These are phyloP conservation scores for Haplosporangium gracile DNA, from an alignment of 192 early-diverging fungal genomes.

Conservation along the genomic window DNA sequence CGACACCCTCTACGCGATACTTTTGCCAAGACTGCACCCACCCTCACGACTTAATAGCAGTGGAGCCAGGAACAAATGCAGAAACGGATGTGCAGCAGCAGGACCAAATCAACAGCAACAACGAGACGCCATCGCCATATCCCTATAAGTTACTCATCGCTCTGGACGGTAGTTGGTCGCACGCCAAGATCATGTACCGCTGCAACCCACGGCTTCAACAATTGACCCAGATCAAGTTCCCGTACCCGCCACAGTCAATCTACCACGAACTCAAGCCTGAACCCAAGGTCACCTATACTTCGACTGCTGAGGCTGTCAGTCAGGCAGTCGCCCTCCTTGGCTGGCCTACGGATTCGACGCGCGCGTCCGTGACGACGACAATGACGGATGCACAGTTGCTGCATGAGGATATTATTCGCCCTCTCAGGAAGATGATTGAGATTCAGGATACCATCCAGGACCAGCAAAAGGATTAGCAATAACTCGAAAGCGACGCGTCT, in stretches of 20 bases:
- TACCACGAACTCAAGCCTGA: slow-evolving; percentile 55
- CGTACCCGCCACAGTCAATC: slow-evolving; percentile 49
- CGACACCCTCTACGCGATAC: slow-evolving; percentile 15
- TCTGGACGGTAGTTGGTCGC: slow-evolving; percentile 56
- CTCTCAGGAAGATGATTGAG: slow-evolving; percentile 49
- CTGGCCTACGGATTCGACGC: slow-evolving; percentile 12
- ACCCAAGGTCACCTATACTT: slow-evolving; percentile 45
- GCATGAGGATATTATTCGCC: slow-evolving; percentile 42
- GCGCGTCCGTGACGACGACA: background rate
- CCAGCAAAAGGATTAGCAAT: background rate
- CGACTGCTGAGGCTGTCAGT: slow-evolving; percentile 55
- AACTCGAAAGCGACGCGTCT: no score
- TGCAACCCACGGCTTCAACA: slow-evolving; percentile 56
- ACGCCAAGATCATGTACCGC: slow-evolving; percentile 56
- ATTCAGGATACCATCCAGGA: slow-evolving; percentile 40
- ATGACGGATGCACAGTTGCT: slow-evolving; percentile 23
- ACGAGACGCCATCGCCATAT: slow-evolving; percentile 5
- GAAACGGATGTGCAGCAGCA: background rate
- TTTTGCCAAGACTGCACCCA: slow-evolving; percentile 34
- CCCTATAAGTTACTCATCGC: slow-evolving; percentile 52
- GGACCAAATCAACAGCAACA: background rate
- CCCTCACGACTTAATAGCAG: background rate
- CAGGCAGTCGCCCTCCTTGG: slow-evolving; percentile 47
- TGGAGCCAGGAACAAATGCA: background rate
- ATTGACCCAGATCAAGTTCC: slow-evolving; percentile 47